Percentiles rank a stretch among this genome's conserved stretches.
Conservation (phyloP, 495 filamentous ascomycete species). For the Trichoderma orchidacearum region DNA sequence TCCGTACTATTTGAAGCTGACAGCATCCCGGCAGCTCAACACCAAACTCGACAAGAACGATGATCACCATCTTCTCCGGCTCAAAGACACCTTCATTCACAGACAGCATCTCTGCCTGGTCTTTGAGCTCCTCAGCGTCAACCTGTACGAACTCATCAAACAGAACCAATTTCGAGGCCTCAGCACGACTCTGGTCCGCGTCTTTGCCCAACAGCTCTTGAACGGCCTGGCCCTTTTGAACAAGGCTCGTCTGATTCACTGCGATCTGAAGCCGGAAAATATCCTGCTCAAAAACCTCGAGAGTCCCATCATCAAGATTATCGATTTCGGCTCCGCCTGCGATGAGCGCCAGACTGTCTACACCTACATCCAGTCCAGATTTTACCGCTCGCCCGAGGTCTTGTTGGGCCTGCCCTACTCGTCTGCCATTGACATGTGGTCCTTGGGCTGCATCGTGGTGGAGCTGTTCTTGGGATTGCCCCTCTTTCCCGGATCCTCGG, state of each 20-base stretch:
- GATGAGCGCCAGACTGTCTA: conserved; percentile 98
- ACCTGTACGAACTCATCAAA: conserved; percentile 97
- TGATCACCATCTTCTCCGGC: conserved; percentile 87
- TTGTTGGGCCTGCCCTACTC: conserved; percentile 90
- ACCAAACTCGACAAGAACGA: conserved; percentile 98
- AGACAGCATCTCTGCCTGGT: conserved; percentile 94
- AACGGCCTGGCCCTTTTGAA: conserved; percentile 87
- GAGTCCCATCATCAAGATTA: conserved; percentile 99
- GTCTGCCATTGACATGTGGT: conserved; percentile 99
- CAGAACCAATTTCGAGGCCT: conserved; percentile 98
- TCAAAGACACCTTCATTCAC: conserved; percentile 99
- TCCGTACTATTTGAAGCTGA: neutral
- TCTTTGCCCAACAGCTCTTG: conserved; percentile 94
- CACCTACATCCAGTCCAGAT: conserved; percentile 97
- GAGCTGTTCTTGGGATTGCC: conserved; percentile 94
- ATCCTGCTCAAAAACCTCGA: conserved; percentile 97
- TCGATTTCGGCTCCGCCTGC: conserved; percentile 97
- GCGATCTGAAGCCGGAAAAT: conserved; percentile 97
- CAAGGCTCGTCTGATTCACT: conserved; percentile 95
- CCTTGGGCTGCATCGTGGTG: conserved; percentile 94
- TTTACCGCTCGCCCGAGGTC: conserved; percentile 96
- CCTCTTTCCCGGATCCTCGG: conserved; percentile 92
- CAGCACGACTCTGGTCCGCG: conserved; percentile 92
- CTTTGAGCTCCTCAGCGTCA: conserved; percentile 95
- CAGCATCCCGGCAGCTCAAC: conserved; percentile 52